Conservation (phyloP, 2,329 filamentous ascomycete genomes). For the Pseudocercospora crystallina region DNA sequence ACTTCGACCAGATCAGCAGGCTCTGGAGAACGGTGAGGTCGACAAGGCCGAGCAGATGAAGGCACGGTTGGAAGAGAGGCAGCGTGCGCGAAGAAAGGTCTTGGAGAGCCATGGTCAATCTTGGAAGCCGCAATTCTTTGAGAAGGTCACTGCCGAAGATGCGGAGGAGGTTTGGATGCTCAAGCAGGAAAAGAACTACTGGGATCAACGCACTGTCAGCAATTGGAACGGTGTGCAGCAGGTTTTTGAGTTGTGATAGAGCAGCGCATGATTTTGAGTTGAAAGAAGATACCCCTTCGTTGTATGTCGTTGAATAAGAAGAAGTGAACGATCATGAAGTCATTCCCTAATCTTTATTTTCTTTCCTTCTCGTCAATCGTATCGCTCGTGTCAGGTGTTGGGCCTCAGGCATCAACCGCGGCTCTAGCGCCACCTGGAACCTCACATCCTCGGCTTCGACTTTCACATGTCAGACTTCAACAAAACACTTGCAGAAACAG, state of each 20-base stretch:
- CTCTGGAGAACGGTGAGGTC: conserved; percentile 76
- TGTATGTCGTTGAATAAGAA: not conserved
- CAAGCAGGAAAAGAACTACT: conserved; percentile 83
- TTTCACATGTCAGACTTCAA: too few relatives aligned
- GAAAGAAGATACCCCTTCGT: conserved; percentile 1
- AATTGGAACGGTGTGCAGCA: conserved; percentile 62
- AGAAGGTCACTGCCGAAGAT: conserved; percentile 53
- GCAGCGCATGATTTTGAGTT: not conserved
- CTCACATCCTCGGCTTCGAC: too few relatives aligned
- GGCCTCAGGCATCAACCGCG: too few relatives aligned
- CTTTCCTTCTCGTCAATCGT: too few relatives aligned
- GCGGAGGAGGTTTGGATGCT: conserved; percentile 56
- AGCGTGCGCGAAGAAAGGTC: conserved; percentile 70
- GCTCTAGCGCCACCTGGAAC: too few relatives aligned
- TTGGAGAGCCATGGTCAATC: conserved; percentile 73
- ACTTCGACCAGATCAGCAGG: conserved; percentile 81
- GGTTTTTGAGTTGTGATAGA: conserved; percentile 48
- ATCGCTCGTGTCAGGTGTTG: too few relatives aligned
- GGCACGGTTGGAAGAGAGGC: conserved; percentile 78
- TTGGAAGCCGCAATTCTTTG: conserved; percentile 82
- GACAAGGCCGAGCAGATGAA: conserved; percentile 85
- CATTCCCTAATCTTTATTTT: too few relatives aligned
- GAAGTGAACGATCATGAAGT: too few relatives aligned
- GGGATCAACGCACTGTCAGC: conserved; percentile 75
- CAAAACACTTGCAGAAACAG: too few relatives aligned